A percentile compares a stretch with the other conserved stretches of the same genome.
phyloP scores from a whole-genome alignment of 768 basidiomycete species.

The Rhodotorula paludigena region DNA sequence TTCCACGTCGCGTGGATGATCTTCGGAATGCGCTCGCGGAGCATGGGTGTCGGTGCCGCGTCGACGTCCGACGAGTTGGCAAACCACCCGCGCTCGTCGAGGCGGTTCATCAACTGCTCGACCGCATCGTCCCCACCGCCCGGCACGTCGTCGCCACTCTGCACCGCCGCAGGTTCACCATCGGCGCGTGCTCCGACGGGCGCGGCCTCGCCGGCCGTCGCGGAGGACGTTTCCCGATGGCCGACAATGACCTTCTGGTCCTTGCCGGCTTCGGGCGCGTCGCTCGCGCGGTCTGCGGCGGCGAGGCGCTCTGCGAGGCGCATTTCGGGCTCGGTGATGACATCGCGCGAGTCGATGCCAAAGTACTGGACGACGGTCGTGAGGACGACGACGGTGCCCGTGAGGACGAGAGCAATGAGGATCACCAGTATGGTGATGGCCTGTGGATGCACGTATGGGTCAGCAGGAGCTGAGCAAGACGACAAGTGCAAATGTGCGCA shows the following conservation, averaged over 20 bases:
- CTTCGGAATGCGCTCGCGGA: slow-evolving; percentile 58
- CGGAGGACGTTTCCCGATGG: neutral
- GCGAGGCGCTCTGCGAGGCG: slow-evolving; percentile 23
- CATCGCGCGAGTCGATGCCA: slow-evolving; percentile 40
- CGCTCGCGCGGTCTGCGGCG: neutral
- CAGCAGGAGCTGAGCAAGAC: neutral
- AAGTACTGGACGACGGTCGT: slow-evolving; percentile 64
- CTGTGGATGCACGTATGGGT: neutral
- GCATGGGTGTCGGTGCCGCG: neutral
- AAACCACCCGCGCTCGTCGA: slow-evolving; percentile 24
- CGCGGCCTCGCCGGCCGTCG: neutral
- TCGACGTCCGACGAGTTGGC: slow-evolving; percentile 9
- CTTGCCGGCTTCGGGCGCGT: neutral
- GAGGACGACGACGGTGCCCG: slow-evolving; percentile 85
- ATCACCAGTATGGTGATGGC: slow-evolving; percentile 47
- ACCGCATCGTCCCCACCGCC: slow-evolving; percentile 11
- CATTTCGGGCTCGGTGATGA: slow-evolving; percentile 39
- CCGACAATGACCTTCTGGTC: slow-evolving; percentile 14
- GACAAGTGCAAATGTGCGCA: neutral
- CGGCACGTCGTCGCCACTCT: neutral
- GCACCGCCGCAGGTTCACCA: neutral
- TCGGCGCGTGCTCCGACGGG: neutral
- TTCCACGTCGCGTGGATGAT: slow-evolving; percentile 99
- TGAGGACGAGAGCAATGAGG: slow-evolving; percentile 68
- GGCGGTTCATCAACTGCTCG: slow-evolving; percentile 19